Evolutionary conservation across 306 rosid genomes (phyloP).

Genomic region (Acmispon strigosus): DNA sequence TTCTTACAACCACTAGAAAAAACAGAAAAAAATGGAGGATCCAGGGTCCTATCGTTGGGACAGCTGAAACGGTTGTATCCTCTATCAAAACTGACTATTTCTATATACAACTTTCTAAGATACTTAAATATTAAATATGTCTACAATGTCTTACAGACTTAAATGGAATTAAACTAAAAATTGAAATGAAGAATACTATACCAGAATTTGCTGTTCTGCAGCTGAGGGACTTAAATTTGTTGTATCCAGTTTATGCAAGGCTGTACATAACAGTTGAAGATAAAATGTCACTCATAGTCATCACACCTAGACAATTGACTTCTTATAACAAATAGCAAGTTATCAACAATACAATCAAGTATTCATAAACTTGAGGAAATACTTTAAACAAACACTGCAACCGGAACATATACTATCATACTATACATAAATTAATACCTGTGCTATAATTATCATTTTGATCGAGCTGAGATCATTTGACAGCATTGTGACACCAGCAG

Average conservation of each 20-base stretch:
- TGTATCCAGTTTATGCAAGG: constrained; percentile 53
- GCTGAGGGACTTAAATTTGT: constrained; percentile 50
- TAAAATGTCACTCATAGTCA: constrained; percentile 24
- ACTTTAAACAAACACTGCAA: constrained; percentile 10
- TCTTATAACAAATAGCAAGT: background rate
- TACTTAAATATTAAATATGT: background rate
- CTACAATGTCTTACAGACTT: background rate
- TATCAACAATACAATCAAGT: constrained; percentile 4
- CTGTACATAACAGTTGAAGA: constrained; percentile 45
- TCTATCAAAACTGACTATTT: background rate
- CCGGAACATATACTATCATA: background rate
- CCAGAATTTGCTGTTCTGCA: constrained; percentile 97
- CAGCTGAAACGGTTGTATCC: constrained; percentile 6
- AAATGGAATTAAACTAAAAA: background rate
- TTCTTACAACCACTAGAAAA: too few species aligned
- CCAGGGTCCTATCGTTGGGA: background rate
- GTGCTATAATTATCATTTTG: constrained; percentile 39
- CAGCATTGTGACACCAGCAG: constrained; percentile 16
- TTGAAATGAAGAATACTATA: constrained; percentile 25
- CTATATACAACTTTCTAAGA: background rate
- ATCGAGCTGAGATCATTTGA: constrained; percentile 52
- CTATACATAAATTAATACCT: constrained; percentile 46
- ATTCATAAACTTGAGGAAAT: constrained; percentile 1
- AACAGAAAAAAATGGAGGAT: background rate
- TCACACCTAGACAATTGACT: constrained; percentile 1